phyloP scores from a whole-genome alignment of 495 filamentous ascomycete genomes.

The Glarea lozoyensis region DNA sequence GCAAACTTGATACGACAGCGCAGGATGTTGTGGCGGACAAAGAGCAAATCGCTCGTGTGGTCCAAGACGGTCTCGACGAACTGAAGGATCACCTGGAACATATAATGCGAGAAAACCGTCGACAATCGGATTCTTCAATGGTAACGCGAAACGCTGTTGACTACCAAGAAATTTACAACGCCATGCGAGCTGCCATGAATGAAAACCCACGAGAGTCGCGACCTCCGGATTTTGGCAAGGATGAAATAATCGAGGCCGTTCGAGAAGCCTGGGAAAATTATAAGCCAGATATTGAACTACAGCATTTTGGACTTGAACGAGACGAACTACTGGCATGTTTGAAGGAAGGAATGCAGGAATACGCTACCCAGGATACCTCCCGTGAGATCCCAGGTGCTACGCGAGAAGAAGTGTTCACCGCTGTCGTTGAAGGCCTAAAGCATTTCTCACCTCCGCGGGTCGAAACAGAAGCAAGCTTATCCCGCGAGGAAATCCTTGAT shows the following conservation, averaged over 20 bases:
- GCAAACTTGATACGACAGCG: slow-evolving; percentile 29
- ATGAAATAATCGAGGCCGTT: slow-evolving; percentile 78
- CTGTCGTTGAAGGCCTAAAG: slow-evolving; percentile 73
- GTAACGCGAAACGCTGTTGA: slow-evolving; percentile 42
- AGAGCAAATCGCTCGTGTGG: slow-evolving; percentile 66
- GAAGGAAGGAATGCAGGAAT: slow-evolving; percentile 71
- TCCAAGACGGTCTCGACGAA: slow-evolving; percentile 70
- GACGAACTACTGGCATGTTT: slow-evolving; percentile 83
- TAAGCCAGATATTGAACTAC: slow-evolving; percentile 82
- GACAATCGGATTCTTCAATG: slow-evolving; percentile 44
- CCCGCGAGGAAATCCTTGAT: slow-evolving; percentile 66
- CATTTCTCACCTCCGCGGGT: slow-evolving; percentile 64
- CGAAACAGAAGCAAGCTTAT: slow-evolving; percentile 55
- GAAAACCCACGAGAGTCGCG: slow-evolving; percentile 47
- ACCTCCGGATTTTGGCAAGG: slow-evolving; percentile 40
- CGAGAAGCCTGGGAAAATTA: slow-evolving; percentile 84
- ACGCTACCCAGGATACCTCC: slow-evolving; percentile 45
- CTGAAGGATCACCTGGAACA: slow-evolving; percentile 72
- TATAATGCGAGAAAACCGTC: slow-evolving; percentile 64
- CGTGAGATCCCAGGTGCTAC: slow-evolving; percentile 45
- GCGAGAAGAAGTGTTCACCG: slow-evolving; percentile 70
- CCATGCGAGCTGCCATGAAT: slow-evolving; percentile 66
- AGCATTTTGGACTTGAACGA: slow-evolving; percentile 80
- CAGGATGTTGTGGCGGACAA: slow-evolving; percentile 44
- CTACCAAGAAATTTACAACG: slow-evolving; percentile 70